Percentiles rank a stretch among this genome's conserved stretches.
Evolutionary conservation across 1,139 yeast genomes (phyloP).

Genomic region (Diutina rugosa): DNA sequence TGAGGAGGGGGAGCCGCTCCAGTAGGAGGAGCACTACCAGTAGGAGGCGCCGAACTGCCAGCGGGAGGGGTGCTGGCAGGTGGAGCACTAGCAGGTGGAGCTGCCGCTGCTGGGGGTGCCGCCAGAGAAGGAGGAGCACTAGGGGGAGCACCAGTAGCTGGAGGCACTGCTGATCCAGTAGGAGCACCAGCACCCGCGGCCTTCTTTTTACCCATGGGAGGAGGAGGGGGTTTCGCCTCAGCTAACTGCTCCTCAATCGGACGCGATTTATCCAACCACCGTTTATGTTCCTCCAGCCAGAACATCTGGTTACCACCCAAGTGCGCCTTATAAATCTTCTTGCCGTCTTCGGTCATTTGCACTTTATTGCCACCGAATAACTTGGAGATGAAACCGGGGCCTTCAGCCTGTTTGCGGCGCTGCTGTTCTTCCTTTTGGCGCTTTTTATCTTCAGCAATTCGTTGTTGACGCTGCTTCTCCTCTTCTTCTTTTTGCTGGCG

Average conservation of each 20-base stretch:
- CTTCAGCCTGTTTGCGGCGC: constrained; percentile 3
- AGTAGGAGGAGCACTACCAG: background rate
- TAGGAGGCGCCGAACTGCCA: background rate
- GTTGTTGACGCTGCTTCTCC: constrained; percentile 7
- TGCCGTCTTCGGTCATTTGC: constrained; percentile 2
- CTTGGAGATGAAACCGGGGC: constrained; percentile 6
- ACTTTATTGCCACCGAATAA: background rate
- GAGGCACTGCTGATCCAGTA: background rate
- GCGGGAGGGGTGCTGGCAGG: background rate
- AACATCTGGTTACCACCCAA: background rate
- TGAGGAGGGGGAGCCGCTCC: background rate
- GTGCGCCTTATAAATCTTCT: background rate
- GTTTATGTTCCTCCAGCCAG: constrained; percentile 55
- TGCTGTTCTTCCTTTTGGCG: constrained; percentile 7
- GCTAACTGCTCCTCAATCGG: constrained; percentile 60
- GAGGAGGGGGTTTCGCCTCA: constrained; percentile 60
- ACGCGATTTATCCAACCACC: constrained; percentile 74
- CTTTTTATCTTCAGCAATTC: constrained; percentile 6
- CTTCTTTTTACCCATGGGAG: constrained; percentile 35
- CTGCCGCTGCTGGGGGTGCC: background rate
- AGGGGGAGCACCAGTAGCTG: background rate
- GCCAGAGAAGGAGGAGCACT: background rate
- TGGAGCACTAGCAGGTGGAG: background rate
- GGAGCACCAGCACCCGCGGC: constrained; percentile 8
- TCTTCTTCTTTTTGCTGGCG: constrained; percentile 5